These are phyloP conservation scores for Talaromyces trachyspermus DNA, from an alignment of 495 filamentous ascomycete species.

Conservation along the genomic window DNA sequence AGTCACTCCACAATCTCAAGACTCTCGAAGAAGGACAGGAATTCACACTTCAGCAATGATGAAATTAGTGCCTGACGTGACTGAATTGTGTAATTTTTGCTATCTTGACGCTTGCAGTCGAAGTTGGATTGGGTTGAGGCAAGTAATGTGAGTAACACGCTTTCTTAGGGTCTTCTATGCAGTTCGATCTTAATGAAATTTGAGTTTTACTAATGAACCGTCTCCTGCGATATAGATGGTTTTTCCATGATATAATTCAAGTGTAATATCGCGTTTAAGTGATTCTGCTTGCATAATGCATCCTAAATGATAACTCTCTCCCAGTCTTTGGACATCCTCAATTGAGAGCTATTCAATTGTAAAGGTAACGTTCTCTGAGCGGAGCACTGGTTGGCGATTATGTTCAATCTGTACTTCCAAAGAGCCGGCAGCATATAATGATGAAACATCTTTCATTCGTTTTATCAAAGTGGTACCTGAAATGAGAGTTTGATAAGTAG, in stretches of 20 bases:
- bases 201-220: neutral
- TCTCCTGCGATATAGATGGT: slow-evolving; percentile 3
- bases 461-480: slow-evolving; percentile 2
- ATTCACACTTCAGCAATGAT: slow-evolving; percentile 5
- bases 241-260: neutral
- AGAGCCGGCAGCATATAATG: slow-evolving; percentile 2
- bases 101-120: neutral
- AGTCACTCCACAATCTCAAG: slow-evolving; percentile 6
- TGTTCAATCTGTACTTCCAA: slow-evolving; percentile 1
- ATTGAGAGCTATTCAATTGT: slow-evolving; percentile 2
- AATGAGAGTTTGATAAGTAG: slow-evolving; percentile 3
- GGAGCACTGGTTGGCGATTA: slow-evolving; percentile 1
- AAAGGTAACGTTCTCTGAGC: neutral
- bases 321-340: slow-evolving; percentile 2
- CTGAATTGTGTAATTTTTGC: slow-evolving; percentile 6
- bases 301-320: slow-evolving; percentile 1
- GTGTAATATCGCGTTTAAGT: slow-evolving; percentile 2
- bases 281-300: slow-evolving; percentile 1
- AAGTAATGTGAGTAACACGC: neutral
- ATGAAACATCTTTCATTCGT: slow-evolving; percentile 2
- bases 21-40: neutral
- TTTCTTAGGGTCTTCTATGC: neutral
- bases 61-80: slow-evolving; percentile 1
- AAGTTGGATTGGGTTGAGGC: neutral
- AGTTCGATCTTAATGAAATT: neutral